Evolutionary conservation across 2,329 filamentous ascomycete species (phyloP).

Genomic region (Fusarium napiforme): DNA sequence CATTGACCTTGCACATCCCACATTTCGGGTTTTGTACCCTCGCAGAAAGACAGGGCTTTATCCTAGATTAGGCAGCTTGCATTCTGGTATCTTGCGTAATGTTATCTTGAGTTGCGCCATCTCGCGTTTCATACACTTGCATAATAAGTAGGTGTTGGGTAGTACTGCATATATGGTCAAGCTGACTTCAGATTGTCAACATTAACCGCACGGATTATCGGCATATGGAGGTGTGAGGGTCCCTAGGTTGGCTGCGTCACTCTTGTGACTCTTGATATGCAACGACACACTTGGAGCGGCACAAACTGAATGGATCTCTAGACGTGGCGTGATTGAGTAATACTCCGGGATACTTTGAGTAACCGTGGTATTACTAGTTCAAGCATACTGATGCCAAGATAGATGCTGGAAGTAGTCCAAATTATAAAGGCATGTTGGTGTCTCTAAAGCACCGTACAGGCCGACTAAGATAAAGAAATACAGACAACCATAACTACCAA

Average conservation of each 20-base stretch:
- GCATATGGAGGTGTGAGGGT: background rate
- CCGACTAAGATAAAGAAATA: no score
- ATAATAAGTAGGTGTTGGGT: background rate
- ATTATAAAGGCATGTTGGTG: background rate
- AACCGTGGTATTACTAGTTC: background rate
- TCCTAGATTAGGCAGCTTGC: background rate
- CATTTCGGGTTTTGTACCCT: background rate
- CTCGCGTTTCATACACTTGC: background rate
- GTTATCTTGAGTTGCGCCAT: background rate
- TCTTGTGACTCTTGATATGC: background rate
- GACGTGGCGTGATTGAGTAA: background rate
- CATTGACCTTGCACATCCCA: background rate
- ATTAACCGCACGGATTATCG: background rate
- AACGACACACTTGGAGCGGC: background rate
- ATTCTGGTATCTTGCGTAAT: background rate
- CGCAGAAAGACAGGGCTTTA: no score
- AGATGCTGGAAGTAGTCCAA: rapidly evolving
- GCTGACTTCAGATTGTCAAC: background rate
- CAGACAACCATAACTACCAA: background rate
- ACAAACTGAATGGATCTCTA: background rate
- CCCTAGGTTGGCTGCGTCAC: no score
- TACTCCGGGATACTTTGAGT: background rate
- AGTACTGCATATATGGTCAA: background rate
- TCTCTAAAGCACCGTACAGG: no score
- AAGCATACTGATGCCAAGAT: background rate